Evolutionary conservation across 2,329 filamentous ascomycete genomes (phyloP), one percentile per base, ranked within the genome.

Genomic region (Blastomyces gilchristii): DNA sequence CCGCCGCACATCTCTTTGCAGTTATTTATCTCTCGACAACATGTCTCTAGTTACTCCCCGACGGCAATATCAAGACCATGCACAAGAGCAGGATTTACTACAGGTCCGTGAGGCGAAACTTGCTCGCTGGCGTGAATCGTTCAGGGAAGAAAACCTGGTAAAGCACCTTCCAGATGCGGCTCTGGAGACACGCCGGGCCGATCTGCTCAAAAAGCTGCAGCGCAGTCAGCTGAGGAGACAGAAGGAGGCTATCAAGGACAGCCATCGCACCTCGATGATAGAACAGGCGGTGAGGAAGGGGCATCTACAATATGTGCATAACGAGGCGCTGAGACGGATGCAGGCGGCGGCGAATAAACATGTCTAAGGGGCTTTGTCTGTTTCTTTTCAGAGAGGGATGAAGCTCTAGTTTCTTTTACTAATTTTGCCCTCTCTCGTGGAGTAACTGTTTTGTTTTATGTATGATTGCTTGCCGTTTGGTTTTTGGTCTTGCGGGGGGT

Each of bases 311-410:
- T 87, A 89, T 56, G 82, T 87, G 28, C 92, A 97, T 73, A 82
- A 88, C 25, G 87, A 92, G 66, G 89, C 88, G 0, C 82, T 97
- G 83, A 82, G 88, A 66, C 86, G 82, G 73, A 88, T 97, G 86
- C 91, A 96, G 72, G 80, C 81, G 16, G 75, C 77, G 58, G 83
- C 82, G 0, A 83, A 82, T 65, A 74, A 71, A 57, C 68, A 68
- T 56, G 65, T 69, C 31, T 71, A 68, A 61, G 56, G 62, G 45
- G 45, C 34, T 53, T 49, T 22, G 28, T 12, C 5, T 37, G 3
- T 37, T 47, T 59, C 7, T 14, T 22, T 25, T 28, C 14, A 22
- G 5, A 49, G 6, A 22, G 16, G 52, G n/a, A 9, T 39, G 8
- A 7, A 18, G 52, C 8, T 34, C 25, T 61, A 25, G 11, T 4